Evolutionary conservation across 208 protist species (phyloP), one percentile per base, ranked within the genome.

Genomic region (Trypanosomatidae sp.): DNA sequence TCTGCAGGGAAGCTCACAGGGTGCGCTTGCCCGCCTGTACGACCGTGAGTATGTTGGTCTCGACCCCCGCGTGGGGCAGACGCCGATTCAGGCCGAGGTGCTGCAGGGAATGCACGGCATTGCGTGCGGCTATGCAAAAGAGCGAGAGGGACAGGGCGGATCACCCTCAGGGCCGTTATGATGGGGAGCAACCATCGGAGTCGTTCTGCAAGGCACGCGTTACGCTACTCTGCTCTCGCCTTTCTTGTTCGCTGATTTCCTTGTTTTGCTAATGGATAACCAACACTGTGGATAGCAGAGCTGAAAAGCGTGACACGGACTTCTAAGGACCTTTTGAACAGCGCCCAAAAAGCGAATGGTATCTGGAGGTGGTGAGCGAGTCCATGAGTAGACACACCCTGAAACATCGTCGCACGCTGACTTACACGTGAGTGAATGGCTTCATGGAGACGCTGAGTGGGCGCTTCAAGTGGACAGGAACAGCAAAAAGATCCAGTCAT

Each of bases 41-140:
- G 82, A 93, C 66, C 86, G 93, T 0, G 74, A 72, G 33, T 97
- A 87, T 72, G 79, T 93, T 13, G 93, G 93, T 46, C 82, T 97
- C 5, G 89, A 96, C 15, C 84, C 89, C 8, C 75, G 80, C 50
- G 58, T 88, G 17, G 91, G 90, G 5, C 80, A 94, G 78, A 96
- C 91, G 5, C 82, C 82, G 2, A 80, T 97, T 67, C 93, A 97
- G 80, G 56, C 39, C 28, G 77, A 77, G 52, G 72, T 96, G 6
- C 43, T 83, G 59, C 72, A 93, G 25, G 93, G 93, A 33, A 83
- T 83, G 12, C 83, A 91, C 69, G 93, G 93, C 55, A 95, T 97
- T 62, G 93, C 93, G 0, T 74, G 83, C 28, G 90, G 89, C 15
- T 97, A 97, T 72, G 77, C 82, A 39, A 76, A 81, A 17, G 90